These are phyloP conservation scores for Macrolepiota fuliginosa DNA, from an alignment of 768 basidiomycete species.

Conservation along the genomic window DNA sequence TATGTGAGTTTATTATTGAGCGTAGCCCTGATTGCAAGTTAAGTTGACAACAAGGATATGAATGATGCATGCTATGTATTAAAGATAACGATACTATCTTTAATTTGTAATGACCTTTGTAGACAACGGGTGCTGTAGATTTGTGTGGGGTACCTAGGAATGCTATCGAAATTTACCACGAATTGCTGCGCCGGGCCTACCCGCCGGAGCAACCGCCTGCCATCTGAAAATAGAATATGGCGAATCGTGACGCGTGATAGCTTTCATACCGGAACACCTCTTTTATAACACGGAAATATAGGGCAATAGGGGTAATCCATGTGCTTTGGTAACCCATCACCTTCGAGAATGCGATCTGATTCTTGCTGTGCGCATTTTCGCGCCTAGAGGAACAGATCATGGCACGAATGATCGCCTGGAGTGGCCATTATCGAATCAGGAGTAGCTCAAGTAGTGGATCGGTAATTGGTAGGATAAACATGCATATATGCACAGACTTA, in stretches of 20 bases:
- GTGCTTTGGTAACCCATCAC: slow-evolving; percentile 22
- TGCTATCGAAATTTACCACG: neutral
- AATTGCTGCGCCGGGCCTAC: neutral
- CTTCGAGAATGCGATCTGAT: slow-evolving; percentile 24
- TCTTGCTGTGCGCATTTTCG: slow-evolving; percentile 27
- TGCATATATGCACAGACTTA: slow-evolving; percentile 12
- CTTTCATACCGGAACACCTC: slow-evolving; percentile 24
- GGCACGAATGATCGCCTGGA: slow-evolving; percentile 21
- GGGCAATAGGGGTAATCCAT: slow-evolving; percentile 21
- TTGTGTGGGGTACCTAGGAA: neutral
- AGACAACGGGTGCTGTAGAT: neutral
- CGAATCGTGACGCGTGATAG: neutral
- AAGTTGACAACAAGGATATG: neutral
- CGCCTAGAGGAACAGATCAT: slow-evolving; percentile 25
- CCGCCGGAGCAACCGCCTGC: neutral
- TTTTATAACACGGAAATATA: slow-evolving; percentile 23
- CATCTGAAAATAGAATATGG: neutral
- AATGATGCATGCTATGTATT: slow-evolving; percentile 6
- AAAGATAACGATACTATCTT: neutral
- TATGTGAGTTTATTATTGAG: slow-evolving; percentile 9
- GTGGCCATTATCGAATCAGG: neutral
- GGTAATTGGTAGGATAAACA: neutral
- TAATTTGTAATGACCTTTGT: slow-evolving; percentile 9
- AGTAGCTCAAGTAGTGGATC: neutral
- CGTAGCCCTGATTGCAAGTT: neutral